Evolutionary conservation across 352 stramenopile genomes (phyloP), one percentile per base, ranked within the genome.

Genomic region (Pythium monospermum): DNA sequence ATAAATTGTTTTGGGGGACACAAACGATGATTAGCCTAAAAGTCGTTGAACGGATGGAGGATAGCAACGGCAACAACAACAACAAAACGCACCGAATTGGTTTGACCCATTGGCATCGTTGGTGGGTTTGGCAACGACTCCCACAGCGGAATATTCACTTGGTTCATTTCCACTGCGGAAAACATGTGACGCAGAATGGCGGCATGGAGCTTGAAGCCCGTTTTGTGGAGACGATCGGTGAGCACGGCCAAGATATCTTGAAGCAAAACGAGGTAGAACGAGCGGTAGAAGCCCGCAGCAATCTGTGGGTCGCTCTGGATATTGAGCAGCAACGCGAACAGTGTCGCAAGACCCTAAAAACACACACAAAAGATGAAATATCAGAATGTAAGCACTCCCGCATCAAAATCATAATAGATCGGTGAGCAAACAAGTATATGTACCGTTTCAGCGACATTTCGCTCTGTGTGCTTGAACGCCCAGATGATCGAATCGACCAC

Each of bases 391-490:
- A 13, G 8, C 13, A 8, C 30, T 35, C 32, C 6, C 19, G 6
- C 12, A 35, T 2, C 1, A 50, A n/a, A 3, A 33, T 21, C 6
- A 39, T 35, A 8, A 13, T 13, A 35, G 13, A 8, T 35, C 30
- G n/a, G 21, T 11, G 44, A 28, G 12, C 10, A 21, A 6, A 16
- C 25, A 18, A 26, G 19, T 4, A 18, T 40, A 58, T 68, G 35
- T 71, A 85, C 87, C 55, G 88, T 99, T 62, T 99, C 96, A 19
- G 94, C 88, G 50, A 99, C 98, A 56, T 98, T 98, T 50, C 97
- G 84, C 68, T 99, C 97, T 19, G 96, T 99, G 70, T 99, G 97
- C 76, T 99, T 99, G 76, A 99, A 98, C 10, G 96, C 97, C 97
- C 97, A 99, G 44, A 99, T 97, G 57, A 99, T 95, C 41, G 91